phyloP scores from a whole-genome alignment of 2,329 filamentous ascomycete genomes.

The Leptodontidium sp. region DNA sequence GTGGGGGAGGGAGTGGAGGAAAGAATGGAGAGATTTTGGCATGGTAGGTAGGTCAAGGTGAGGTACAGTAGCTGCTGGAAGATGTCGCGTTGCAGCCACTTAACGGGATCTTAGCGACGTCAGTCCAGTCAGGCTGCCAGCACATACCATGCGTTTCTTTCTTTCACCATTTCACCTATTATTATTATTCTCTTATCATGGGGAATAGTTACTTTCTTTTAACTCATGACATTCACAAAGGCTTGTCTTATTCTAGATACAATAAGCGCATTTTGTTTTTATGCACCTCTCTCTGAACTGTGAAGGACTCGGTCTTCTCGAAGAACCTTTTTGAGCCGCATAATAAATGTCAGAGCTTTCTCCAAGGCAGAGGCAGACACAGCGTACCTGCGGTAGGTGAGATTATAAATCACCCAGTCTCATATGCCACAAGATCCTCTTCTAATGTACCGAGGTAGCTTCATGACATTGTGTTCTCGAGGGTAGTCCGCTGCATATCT shows the following conservation, averaged over 20 bases:
- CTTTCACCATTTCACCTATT: background rate
- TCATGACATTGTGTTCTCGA: no score
- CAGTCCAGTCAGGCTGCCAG: slow-evolving; percentile 5
- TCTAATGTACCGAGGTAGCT: no score
- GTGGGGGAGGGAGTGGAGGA: slow-evolving; percentile 26
- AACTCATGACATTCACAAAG: no score
- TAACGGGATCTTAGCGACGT: slow-evolving; percentile 3
- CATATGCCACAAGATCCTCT: no score
- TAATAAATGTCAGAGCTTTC: slow-evolving; percentile 12
- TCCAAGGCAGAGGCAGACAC: background rate
- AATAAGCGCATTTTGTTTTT: no score
- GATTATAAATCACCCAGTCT: no score
- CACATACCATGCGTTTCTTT: background rate
- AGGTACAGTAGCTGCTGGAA: slow-evolving; percentile 1
- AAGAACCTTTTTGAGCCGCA: slow-evolving; percentile 1
- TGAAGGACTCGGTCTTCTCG: no score
- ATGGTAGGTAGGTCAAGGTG: background rate
- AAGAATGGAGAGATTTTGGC: background rate
- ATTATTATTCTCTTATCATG: background rate
- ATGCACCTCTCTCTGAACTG: no score
- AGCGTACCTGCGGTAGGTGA: no score
- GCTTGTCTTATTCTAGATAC: no score
- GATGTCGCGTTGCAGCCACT: slow-evolving; percentile 11
- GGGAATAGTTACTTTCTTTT: no score
- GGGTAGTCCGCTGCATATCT: no score